Percentiles rank a stretch among this genome's conserved stretches.
Conservation (phyloP, 768 basidiomycete genomes). For the Naganishia kalamii region DNA sequence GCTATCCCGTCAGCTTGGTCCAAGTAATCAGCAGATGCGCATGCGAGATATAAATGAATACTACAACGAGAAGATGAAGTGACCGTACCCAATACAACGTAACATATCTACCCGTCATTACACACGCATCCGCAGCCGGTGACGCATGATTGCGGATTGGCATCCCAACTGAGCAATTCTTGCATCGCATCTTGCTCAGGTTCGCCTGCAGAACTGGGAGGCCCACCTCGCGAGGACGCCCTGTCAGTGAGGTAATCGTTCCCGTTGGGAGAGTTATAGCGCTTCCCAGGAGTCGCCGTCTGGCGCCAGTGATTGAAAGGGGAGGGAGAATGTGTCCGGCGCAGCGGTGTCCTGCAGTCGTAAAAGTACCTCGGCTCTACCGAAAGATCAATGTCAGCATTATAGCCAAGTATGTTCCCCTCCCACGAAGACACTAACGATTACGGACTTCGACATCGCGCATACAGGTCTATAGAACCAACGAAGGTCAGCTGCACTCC, state of each 20-base stretch:
- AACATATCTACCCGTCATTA: neutral
- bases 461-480: neutral
- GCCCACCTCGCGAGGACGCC: neutral
- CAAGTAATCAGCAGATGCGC: no score
- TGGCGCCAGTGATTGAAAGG: conserved; percentile 7
- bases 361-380: neutral
- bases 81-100: neutral
- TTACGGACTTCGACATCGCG: conserved; percentile 4
- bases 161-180: neutral
- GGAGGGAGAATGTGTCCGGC: neutral
- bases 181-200: neutral
- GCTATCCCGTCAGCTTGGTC: conserved; percentile 73
- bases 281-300: neutral
- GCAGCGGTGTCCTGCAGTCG: neutral
- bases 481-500: neutral
- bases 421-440: neutral
- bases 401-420: neutral
- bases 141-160: neutral
- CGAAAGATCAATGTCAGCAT: neutral
- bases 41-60: neutral
- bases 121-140: conserved; percentile 18
- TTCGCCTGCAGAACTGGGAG: neutral
- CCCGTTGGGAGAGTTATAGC: conserved; percentile 11
- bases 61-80: neutral
- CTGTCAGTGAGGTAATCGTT: neutral